Conservation (phyloP, 345 rosid species). For the Carallia brachiata region DNA sequence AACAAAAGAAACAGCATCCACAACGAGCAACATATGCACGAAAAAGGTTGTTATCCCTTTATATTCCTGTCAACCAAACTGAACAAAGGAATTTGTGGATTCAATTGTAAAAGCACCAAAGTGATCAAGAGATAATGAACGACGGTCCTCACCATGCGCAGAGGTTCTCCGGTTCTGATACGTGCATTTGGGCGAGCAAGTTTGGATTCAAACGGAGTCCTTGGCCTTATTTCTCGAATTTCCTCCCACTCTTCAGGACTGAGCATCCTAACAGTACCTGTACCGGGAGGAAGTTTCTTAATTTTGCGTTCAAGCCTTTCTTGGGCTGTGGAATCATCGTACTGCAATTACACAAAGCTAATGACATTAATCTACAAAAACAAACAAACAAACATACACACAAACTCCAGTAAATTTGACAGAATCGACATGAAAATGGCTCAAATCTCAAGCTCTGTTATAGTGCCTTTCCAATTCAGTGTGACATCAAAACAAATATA, state of each 20-base stretch:
- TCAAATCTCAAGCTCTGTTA: too few relatives aligned
- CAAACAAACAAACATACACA: too few relatives aligned
- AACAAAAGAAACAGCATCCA: too few relatives aligned
- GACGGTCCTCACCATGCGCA: constrained; percentile 47
- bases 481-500: too few relatives aligned
- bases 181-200: constrained; percentile 84
- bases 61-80: background rate
- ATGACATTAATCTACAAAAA: background rate
- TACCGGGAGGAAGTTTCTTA: constrained; percentile 74
- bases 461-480: too few relatives aligned
- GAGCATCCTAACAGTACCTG: constrained; percentile 81
- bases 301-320: constrained; percentile 85
- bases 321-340: constrained; percentile 79
- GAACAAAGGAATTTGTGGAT: background rate
- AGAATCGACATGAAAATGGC: background rate
- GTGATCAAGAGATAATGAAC: constrained; percentile 1
- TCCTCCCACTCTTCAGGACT: constrained; percentile 86
- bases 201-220: constrained; percentile 94
- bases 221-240: constrained; percentile 81
- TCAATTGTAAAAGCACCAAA: constrained; percentile 1
- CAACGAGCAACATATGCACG: too few relatives aligned
- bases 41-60: background rate
- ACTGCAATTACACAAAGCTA: constrained; percentile 30
- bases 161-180: constrained; percentile 76
- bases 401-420: background rate